Evolutionary conservation across 2,329 filamentous ascomycete species (phyloP).

Genomic region (Fonsecaea erecta): DNA sequence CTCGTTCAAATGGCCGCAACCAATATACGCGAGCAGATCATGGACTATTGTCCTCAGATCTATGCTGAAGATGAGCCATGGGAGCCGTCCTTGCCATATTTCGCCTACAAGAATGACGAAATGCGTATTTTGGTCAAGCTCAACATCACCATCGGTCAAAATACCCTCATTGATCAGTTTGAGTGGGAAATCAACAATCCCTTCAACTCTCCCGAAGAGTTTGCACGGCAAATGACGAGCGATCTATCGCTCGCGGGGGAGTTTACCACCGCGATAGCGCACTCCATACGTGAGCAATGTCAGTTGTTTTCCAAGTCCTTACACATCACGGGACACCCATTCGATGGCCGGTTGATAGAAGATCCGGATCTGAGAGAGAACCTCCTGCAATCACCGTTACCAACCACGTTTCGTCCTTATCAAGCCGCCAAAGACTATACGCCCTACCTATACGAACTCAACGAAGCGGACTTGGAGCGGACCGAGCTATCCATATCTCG

Average conservation of each 20-base stretch:
- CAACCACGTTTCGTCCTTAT: conserved; percentile 82
- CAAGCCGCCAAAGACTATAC: conserved; percentile 93
- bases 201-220: conserved; percentile 90
- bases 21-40: conserved; percentile 83
- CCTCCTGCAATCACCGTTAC: conserved; percentile 83
- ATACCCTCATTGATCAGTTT: conserved; percentile 94
- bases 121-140: conserved; percentile 96
- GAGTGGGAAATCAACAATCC: conserved; percentile 99
- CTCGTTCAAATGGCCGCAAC: conserved; percentile 68
- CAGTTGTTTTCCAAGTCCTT: conserved; percentile 93
- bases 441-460: conserved; percentile 92
- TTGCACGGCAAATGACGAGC: conserved; percentile 83
- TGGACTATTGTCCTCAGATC: conserved; percentile 90
- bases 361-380: conserved; percentile 85
- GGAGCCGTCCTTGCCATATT: conserved; percentile 87
- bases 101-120: conserved; percentile 97
- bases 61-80: conserved; percentile 88
- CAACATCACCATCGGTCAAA: conserved; percentile 94
- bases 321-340: conserved; percentile 90
- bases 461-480: conserved; percentile 83
- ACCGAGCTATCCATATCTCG: conserved; percentile 92
- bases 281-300: conserved; percentile 94
- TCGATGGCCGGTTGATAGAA: conserved; percentile 90
- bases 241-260: conserved; percentile 92
- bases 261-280: conserved; percentile 95